These are phyloP conservation scores for Scenedesmus sp. DNA, from an alignment of 163 green algal genomes.

Conservation along the genomic window DNA sequence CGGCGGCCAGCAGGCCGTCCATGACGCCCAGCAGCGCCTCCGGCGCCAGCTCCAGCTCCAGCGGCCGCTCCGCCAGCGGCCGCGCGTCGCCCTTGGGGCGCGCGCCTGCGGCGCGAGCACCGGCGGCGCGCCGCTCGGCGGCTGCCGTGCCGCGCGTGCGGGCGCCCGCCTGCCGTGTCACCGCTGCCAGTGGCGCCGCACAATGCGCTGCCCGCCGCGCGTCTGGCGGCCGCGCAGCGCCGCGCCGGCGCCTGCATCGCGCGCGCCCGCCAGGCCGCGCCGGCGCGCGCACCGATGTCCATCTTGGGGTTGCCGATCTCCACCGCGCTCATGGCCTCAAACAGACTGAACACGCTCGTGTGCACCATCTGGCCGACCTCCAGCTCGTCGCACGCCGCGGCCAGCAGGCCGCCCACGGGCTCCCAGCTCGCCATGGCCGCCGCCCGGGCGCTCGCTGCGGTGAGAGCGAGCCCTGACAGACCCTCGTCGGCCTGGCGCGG, in stretches of 20 bases:
- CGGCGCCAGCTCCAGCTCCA: slow-evolving; percentile 50
- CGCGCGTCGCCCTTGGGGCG: slow-evolving; percentile 22
- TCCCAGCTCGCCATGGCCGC: slow-evolving; percentile 19
- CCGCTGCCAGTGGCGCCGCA: too few species aligned
- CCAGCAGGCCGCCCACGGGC: slow-evolving; percentile 42
- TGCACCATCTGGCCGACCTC: slow-evolving; percentile 72
- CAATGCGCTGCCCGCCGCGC: too few species aligned
- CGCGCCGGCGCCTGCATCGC: too few species aligned
- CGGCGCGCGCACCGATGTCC: slow-evolving; percentile 82
- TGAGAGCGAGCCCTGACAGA: too few species aligned
- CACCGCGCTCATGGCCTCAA: slow-evolving; percentile 90
- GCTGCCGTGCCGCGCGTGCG: too few species aligned
- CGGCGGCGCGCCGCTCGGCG: background rate
- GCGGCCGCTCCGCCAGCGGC: slow-evolving; percentile 59
- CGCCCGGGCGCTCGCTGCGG: too few species aligned
- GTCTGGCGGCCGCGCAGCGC: too few species aligned
- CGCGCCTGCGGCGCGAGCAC: background rate
- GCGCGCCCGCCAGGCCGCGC: too few species aligned
- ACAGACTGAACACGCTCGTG: slow-evolving; percentile 82
- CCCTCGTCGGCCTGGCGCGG: too few species aligned
- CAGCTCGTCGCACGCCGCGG: slow-evolving; percentile 33
- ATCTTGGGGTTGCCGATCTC: slow-evolving; percentile 93
- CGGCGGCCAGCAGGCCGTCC: slow-evolving; percentile 76
- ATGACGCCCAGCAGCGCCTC: slow-evolving; percentile 68
- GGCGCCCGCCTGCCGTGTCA: too few species aligned